phyloP scores from a whole-genome alignment of 106 monocot genomes.

The Iris macrosiphon region DNA sequence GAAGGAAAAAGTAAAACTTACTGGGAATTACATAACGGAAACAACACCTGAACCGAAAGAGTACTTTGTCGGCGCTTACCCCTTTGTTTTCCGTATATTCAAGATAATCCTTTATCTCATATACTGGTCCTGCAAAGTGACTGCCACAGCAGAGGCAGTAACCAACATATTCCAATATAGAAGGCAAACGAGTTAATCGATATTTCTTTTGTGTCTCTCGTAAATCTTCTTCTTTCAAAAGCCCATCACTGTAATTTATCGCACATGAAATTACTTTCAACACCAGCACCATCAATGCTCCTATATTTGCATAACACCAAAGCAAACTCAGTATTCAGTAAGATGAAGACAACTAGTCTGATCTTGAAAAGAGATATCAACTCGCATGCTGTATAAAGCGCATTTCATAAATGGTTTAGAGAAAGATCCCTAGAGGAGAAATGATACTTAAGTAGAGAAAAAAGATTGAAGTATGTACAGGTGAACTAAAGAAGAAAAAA shows the following conservation, averaged over 20 bases:
- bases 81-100: constrained; percentile 92
- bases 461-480: too few relatives aligned
- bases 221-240: constrained; percentile 83
- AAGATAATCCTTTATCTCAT: constrained; percentile 97
- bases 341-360: too few relatives aligned
- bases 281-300: constrained; percentile 95
- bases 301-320: constrained; percentile 28
- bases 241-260: constrained; percentile 90
- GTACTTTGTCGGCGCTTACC: constrained; percentile 19
- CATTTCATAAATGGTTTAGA: too few relatives aligned
- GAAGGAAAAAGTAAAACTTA: neutral
- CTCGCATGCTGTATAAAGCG: too few relatives aligned
- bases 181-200: constrained; percentile 54
- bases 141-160: constrained; percentile 97
- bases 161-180: constrained; percentile 84
- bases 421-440: too few relatives aligned
- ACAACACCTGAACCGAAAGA: neutral
- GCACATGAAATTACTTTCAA: constrained; percentile 93
- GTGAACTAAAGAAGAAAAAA: too few relatives aligned
- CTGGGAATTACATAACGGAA: neutral
- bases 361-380: too few relatives aligned
- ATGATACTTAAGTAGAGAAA: too few relatives aligned
- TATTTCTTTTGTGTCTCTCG: constrained; percentile 82
- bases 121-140: constrained; percentile 98
- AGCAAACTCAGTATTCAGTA: too few relatives aligned